These are phyloP conservation scores for Cyclaneusma minus DNA, from an alignment of 2,329 filamentous ascomycete genomes.

Conservation along the genomic window DNA sequence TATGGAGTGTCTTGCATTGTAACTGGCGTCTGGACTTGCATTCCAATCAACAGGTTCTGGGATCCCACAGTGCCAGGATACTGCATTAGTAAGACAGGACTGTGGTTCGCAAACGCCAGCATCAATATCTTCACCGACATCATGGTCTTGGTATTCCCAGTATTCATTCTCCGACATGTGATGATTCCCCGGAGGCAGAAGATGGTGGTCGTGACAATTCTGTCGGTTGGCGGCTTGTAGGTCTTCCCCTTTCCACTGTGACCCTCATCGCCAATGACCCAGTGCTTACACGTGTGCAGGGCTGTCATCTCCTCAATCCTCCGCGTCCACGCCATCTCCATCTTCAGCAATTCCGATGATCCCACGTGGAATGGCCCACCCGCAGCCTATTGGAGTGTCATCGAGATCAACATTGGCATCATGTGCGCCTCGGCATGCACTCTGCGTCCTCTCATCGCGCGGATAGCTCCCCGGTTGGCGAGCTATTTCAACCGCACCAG, in stretches of 20 bases:
- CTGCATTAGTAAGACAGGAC: slow-evolving; percentile 6
- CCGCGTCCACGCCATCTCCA: too few species aligned
- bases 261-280: too few species aligned
- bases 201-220: slow-evolving; percentile 8
- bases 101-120: slow-evolving; percentile 9
- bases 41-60: slow-evolving; percentile 30
- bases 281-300: too few species aligned
- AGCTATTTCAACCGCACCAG: too few species aligned
- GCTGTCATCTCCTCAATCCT: too few species aligned
- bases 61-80: slow-evolving; percentile 23
- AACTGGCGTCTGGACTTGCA: slow-evolving; percentile 33
- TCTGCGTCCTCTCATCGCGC: too few species aligned
- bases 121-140: slow-evolving; percentile 10
- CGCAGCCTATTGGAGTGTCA: too few species aligned
- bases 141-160: slow-evolving; percentile 7
- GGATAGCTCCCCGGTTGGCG: too few species aligned
- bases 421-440: too few species aligned
- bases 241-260: slow-evolving; percentile 3
- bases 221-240: slow-evolving; percentile 12
- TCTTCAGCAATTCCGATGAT: too few species aligned
- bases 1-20: slow-evolving; percentile 29
- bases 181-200: slow-evolving; percentile 9
- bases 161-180: slow-evolving; percentile 7
- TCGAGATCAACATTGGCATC: too few species aligned
- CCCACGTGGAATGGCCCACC: too few species aligned